These are phyloP conservation scores for Aspergillus sp. DNA, from an alignment of 2,329 filamentous ascomycete species.

Conservation along the genomic window DNA sequence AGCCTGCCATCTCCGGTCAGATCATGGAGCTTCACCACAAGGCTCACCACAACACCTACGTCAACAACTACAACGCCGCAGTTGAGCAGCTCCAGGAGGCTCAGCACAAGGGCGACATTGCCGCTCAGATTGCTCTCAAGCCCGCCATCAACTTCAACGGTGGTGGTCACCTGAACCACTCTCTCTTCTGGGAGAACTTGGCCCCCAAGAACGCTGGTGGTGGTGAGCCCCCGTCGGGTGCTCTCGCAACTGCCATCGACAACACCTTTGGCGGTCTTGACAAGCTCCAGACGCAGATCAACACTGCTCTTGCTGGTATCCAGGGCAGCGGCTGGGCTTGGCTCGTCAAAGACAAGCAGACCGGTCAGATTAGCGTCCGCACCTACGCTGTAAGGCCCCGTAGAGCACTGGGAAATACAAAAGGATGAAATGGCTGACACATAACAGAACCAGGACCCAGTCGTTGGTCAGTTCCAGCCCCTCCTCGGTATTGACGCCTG, in stretches of 20 bases:
- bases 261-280: slow-evolving; percentile 53
- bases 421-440: neutral
- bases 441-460: slow-evolving; percentile 71
- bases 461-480: slow-evolving; percentile 74
- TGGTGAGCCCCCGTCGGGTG: slow-evolving; percentile 55
- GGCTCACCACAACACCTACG: slow-evolving; percentile 92
- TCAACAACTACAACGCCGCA: slow-evolving; percentile 78
- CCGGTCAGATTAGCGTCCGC: slow-evolving; percentile 50
- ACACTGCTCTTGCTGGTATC: slow-evolving; percentile 56
- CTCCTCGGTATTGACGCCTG: slow-evolving; percentile 87
- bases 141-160: slow-evolving; percentile 60
- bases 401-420: neutral
- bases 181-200: slow-evolving; percentile 62
- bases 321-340: slow-evolving; percentile 61
- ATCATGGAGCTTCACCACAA: slow-evolving; percentile 96
- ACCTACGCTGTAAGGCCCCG: slow-evolving; percentile 53
- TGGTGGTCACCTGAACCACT: slow-evolving; percentile 58
- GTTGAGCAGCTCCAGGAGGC: slow-evolving; percentile 62
- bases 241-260: slow-evolving; percentile 53
- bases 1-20: slow-evolving; percentile 73
- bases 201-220: slow-evolving; percentile 56
- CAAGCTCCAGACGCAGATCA: slow-evolving; percentile 57
- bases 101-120: slow-evolving; percentile 47
- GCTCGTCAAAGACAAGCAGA: slow-evolving; percentile 57
- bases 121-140: slow-evolving; percentile 53